These are phyloP conservation scores for Monosporascus sp. DNA, from an alignment of 2,329 filamentous ascomycete genomes.

Conservation along the genomic window DNA sequence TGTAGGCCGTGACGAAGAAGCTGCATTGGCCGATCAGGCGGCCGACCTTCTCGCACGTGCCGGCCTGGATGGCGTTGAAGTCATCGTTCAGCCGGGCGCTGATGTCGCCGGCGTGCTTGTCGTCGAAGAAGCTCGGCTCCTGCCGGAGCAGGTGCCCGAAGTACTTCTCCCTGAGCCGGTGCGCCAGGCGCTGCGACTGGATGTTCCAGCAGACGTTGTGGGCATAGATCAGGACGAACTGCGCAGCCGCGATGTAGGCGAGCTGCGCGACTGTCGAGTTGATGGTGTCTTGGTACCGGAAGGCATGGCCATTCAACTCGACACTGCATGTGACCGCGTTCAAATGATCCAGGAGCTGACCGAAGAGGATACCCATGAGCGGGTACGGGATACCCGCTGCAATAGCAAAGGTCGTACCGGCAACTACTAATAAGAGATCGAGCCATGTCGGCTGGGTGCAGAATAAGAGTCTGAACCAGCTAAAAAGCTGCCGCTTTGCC, in stretches of 20 bases:
- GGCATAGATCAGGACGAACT: conserved; percentile 58
- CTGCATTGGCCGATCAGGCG: conserved; percentile 55
- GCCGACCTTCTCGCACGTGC: conserved; percentile 66
- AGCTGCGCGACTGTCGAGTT: conserved; percentile 55
- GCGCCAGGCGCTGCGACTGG: conserved; percentile 57
- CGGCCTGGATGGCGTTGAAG: conserved; percentile 60
- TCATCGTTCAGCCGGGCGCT: conserved; percentile 59
- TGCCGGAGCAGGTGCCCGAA: conserved; percentile 53
- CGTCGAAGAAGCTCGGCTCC: conserved; percentile 60
- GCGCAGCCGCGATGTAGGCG: conserved; percentile 58
- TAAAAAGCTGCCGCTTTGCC: conserved; percentile 8
- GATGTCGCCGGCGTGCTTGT: conserved; percentile 56
- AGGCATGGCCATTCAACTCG: conserved; percentile 8
- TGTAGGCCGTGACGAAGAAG: conserved; percentile 63
- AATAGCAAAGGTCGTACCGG: conserved; percentile 37
- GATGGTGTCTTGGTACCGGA: conserved; percentile 35
- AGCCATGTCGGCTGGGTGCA: conserved; percentile 21
- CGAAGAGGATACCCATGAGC: conserved; percentile 51
- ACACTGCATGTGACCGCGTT: conserved; percentile 40
- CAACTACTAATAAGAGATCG: conserved; percentile 28
- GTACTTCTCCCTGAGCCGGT: conserved; percentile 56
- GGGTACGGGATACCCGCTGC: conserved; percentile 49
- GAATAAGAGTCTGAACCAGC: conserved; percentile 24
- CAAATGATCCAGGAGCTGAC: conserved; percentile 46
- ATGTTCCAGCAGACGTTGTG: conserved; percentile 61